phyloP scores from a whole-genome alignment of 2,329 filamentous ascomycete species.

The Emmonsiellopsis sp. region DNA sequence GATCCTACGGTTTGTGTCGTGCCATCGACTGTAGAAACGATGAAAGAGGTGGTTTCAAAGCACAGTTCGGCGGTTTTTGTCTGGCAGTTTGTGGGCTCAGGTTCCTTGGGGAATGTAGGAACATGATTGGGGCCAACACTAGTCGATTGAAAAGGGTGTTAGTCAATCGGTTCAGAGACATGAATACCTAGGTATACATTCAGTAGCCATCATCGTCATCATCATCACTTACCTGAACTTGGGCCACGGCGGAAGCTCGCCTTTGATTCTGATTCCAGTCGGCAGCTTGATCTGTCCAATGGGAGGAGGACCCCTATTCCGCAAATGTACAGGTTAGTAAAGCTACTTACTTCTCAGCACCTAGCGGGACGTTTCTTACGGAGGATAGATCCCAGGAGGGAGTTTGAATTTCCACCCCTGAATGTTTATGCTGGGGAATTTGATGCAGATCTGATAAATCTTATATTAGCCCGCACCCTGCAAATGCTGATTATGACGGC shows the following conservation, averaged over 20 bases:
- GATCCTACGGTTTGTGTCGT: constrained; percentile 5
- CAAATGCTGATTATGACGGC: neutral
- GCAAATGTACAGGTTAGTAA: neutral
- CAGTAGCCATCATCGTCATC: too few relatives aligned
- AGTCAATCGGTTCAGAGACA: neutral
- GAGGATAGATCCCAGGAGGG: constrained; percentile 7
- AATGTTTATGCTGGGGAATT: constrained; percentile 5
- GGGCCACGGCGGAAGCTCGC: constrained; percentile 8
- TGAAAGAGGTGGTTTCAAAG: constrained; percentile 4
- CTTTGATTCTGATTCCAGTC: constrained; percentile 2
- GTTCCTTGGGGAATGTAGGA: constrained; percentile 5
- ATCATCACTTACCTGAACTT: constrained; percentile 7
- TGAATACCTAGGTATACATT: neutral
- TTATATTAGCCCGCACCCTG: constrained; percentile 1
- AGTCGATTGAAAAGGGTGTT: neutral
- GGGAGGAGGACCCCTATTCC: constrained; percentile 7
- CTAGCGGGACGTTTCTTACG: constrained; percentile 1
- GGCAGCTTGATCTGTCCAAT: constrained; percentile 5
- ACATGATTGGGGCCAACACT: constrained; percentile 4
- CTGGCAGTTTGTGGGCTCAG: constrained; percentile 3
- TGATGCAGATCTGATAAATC: constrained; percentile 4
- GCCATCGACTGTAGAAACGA: constrained; percentile 4
- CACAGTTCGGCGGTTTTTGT: constrained; percentile 7
- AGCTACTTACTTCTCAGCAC: neutral
- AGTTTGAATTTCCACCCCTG: constrained; percentile 6